phyloP scores from a whole-genome alignment of 148 eudicot species.

The Pouteria glomerata region DNA sequence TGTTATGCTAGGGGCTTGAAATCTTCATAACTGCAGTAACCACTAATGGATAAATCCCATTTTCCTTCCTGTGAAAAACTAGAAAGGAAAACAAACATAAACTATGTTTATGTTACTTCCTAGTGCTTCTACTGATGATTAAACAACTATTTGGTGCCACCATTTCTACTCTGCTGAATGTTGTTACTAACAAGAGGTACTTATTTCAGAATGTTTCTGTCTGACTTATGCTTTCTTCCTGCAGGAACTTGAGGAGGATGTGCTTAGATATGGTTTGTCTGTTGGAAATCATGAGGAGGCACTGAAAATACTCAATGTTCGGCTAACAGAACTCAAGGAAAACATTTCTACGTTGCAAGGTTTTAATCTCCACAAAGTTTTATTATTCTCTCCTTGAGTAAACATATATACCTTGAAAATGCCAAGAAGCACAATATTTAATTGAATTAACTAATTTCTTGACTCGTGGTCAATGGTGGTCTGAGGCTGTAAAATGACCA shows the following conservation, averaged over 20 bases:
- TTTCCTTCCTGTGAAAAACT: not conserved
- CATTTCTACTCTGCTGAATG: not conserved
- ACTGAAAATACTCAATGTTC: slow-evolving; percentile 8
- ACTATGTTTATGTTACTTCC: not conserved
- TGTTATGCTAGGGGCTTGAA: not conserved
- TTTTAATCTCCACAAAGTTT: slow-evolving; percentile 10
- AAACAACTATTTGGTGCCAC: not conserved
- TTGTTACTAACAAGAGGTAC: not conserved
- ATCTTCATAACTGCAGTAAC: not conserved
- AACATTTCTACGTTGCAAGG: slow-evolving; percentile 40
- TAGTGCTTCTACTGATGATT: not conserved
- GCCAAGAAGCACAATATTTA: not conserved
- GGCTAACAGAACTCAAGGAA: slow-evolving; percentile 2
- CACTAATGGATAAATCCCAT: not conserved
- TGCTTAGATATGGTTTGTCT: slow-evolving; percentile 2
- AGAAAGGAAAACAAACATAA: too few relatives aligned
- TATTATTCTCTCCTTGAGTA: not conserved
- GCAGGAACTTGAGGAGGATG: slow-evolving; percentile 40
- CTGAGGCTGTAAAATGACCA: not conserved
- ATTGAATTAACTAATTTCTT: not conserved
- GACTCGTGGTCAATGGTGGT: not conserved
- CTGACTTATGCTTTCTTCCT: not conserved
- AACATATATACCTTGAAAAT: not conserved
- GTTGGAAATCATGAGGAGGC: slow-evolving; percentile 21
- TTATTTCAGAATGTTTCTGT: not conserved